Percentiles rank a stretch among this genome's conserved stretches.
Conservation (phyloP, 331 rosid genomes). For the Erythrophleum ivorense region DNA sequence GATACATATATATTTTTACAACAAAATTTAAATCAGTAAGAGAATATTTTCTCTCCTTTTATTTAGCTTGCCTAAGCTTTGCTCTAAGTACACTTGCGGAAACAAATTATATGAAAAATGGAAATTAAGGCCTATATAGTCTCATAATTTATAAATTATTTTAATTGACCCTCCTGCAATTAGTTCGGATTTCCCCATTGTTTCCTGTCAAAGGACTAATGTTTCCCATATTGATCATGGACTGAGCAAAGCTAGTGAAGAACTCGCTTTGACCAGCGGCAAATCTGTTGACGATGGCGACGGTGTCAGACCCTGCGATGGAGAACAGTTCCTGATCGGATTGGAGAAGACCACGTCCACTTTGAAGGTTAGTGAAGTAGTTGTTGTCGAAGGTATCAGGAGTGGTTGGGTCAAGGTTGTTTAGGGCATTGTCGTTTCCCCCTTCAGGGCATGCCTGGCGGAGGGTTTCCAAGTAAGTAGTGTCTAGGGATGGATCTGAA, state of each 20-base stretch:
- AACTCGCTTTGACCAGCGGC: slow-evolving; percentile 35
- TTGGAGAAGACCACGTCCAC: slow-evolving; percentile 45
- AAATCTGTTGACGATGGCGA: slow-evolving; percentile 38
- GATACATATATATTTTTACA: no score
- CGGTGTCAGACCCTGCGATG: slow-evolving; percentile 40
- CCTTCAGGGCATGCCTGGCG: slow-evolving; percentile 39
- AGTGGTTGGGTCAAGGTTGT: slow-evolving; percentile 39
- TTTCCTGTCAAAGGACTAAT: slow-evolving; percentile 42
- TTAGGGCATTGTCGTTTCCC: not conserved
- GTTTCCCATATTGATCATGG: slow-evolving; percentile 53
- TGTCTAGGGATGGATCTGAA: slow-evolving; percentile 39
- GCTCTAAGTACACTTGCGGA: not conserved
- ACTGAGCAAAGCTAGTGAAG: slow-evolving; percentile 38
- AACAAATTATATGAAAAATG: not conserved
- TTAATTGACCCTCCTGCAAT: slow-evolving; percentile 44
- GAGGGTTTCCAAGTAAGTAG: slow-evolving; percentile 30
- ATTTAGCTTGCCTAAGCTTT: no score
- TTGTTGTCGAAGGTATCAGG: slow-evolving; percentile 43
- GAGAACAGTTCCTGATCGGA: slow-evolving; percentile 48
- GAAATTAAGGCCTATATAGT: no score
- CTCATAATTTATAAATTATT: no score
- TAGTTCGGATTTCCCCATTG: slow-evolving; percentile 44
- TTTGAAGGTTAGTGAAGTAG: slow-evolving; percentile 49
- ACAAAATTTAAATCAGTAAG: no score
- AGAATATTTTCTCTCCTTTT: no score